These are phyloP conservation scores for Prototheca wickerhamii DNA, from an alignment of 163 green algal species.

Conservation along the genomic window DNA sequence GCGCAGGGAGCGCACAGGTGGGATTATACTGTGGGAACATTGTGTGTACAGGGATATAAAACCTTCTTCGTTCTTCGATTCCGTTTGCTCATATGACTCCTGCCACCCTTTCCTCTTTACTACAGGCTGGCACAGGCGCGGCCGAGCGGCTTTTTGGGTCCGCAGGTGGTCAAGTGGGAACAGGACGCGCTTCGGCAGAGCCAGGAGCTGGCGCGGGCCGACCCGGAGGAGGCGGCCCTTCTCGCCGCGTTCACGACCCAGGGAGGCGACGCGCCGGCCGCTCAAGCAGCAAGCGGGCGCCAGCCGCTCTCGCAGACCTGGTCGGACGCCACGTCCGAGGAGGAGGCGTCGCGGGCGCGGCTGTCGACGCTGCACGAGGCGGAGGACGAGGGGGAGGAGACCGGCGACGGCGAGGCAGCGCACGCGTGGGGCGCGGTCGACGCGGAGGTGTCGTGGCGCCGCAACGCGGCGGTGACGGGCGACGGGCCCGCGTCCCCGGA, in stretches of 20 bases:
- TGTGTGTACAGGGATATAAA: too few relatives aligned
- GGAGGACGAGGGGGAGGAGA: neutral
- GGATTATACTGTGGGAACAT: too few relatives aligned
- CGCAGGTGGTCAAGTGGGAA: neutral
- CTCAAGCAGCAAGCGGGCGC: too few relatives aligned
- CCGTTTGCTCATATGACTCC: neutral
- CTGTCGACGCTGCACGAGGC: neutral
- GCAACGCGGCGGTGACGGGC: too few relatives aligned
- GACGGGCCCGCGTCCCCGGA: too few relatives aligned
- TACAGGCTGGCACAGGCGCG: neutral
- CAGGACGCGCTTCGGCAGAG: neutral
- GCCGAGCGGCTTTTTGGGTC: neutral
- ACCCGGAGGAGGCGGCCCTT: neutral
- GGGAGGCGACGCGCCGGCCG: too few relatives aligned
- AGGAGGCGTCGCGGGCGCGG: neutral
- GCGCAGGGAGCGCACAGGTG: too few relatives aligned
- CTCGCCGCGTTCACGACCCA: too few relatives aligned
- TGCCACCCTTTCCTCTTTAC: neutral
- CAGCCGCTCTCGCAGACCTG: too few relatives aligned
- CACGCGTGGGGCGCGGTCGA: neutral
- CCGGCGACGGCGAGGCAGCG: neutral
- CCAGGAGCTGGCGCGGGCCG: neutral
- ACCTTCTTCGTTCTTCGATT: too few relatives aligned
- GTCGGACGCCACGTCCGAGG: neutral
- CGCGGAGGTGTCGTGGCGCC: neutral